A percentile compares a stretch with the other conserved stretches of the same genome.
phyloP scores from a whole-genome alignment of 495 filamentous ascomycete species.

The Aspergillus cavernicola region DNA sequence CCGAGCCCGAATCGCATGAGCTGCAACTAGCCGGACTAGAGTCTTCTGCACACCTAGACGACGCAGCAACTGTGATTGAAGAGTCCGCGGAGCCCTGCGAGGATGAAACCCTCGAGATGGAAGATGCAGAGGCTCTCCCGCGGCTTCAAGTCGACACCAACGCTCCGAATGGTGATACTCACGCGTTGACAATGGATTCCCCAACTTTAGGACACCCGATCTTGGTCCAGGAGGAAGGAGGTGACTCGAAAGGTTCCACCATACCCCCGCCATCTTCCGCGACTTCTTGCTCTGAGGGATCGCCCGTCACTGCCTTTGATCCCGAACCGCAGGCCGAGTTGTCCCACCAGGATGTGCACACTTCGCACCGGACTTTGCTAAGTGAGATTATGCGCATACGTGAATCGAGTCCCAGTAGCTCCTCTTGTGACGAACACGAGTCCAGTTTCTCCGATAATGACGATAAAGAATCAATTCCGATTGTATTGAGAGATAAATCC shows the following conservation, averaged over 20 bases:
- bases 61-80: slow-evolving; percentile 30
- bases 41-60: slow-evolving; percentile 19
- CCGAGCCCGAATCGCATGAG: slow-evolving; percentile 9
- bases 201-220: slow-evolving; percentile 67
- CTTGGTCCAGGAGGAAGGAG: slow-evolving; percentile 16
- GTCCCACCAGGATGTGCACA: slow-evolving; percentile 26
- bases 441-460: slow-evolving; percentile 50
- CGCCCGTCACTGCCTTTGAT: slow-evolving; percentile 66
- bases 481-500: slow-evolving; percentile 51
- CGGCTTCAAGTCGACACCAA: slow-evolving; percentile 32
- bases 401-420: slow-evolving; percentile 41
- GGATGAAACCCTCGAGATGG: slow-evolving; percentile 8
- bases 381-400: slow-evolving; percentile 52
- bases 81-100: slow-evolving; percentile 16
- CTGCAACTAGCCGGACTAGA: slow-evolving; percentile 22
- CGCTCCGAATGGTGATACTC: slow-evolving; percentile 5
- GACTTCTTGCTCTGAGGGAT: slow-evolving; percentile 47
- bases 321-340: slow-evolving; percentile 65
- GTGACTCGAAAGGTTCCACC: slow-evolving; percentile 45
- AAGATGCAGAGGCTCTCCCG: slow-evolving; percentile 15
- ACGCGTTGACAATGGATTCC: slow-evolving; percentile 50
- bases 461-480: slow-evolving; percentile 57
- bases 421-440: slow-evolving; percentile 50
- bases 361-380: slow-evolving; percentile 44
- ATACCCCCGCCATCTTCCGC: slow-evolving; percentile 39